A percentile compares a stretch with the other conserved stretches of the same genome.
Conservation (phyloP, 768 basidiomycete genomes). For the Pleurotus tuber-regium region DNA sequence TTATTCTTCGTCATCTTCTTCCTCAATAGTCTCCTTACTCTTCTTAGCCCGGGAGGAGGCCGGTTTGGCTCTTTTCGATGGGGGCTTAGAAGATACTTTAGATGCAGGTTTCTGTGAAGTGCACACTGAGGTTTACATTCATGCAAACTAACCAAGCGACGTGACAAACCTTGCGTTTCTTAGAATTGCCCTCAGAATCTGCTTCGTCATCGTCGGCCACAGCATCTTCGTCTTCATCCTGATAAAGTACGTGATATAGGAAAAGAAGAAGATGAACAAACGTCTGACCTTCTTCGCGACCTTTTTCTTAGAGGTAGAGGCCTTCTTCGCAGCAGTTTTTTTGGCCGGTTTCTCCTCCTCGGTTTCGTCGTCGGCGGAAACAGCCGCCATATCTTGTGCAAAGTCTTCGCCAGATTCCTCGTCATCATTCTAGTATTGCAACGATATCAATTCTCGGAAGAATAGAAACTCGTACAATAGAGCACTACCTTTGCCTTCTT, state of each 20-base stretch:
- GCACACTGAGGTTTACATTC: background rate
- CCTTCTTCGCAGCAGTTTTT: slow-evolving; percentile 32
- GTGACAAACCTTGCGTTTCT: slow-evolving; percentile 68
- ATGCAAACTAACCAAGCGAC: slow-evolving; percentile 6
- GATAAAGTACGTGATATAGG: slow-evolving; percentile 24
- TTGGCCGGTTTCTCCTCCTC: slow-evolving; percentile 40
- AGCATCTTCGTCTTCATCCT: slow-evolving; percentile 40
- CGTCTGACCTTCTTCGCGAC: slow-evolving; percentile 27
- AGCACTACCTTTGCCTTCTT: slow-evolving; percentile 36
- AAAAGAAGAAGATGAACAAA: slow-evolving; percentile 1
- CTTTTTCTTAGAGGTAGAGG: slow-evolving; percentile 22
- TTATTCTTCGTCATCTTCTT: slow-evolving; percentile 35
- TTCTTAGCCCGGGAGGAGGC: slow-evolving; percentile 43
- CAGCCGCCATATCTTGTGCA: slow-evolving; percentile 36
- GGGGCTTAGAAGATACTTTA: slow-evolving; percentile 40
- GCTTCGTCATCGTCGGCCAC: slow-evolving; percentile 43
- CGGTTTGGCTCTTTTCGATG: slow-evolving; percentile 46
- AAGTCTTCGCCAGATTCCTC: slow-evolving; percentile 46
- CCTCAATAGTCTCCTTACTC: slow-evolving; percentile 47
- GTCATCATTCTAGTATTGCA: slow-evolving; percentile 28
- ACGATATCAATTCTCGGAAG: no score
- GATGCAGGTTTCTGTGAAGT: slow-evolving; percentile 36
- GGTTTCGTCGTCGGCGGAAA: slow-evolving; percentile 31
- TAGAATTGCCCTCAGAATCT: slow-evolving; percentile 47
- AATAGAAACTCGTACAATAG: no score